A percentile compares a stretch with the other conserved stretches of the same genome.
These are phyloP conservation scores for Amaranthus cruentus DNA, from an alignment of 148 eudicot species.

Conservation along the genomic window DNA sequence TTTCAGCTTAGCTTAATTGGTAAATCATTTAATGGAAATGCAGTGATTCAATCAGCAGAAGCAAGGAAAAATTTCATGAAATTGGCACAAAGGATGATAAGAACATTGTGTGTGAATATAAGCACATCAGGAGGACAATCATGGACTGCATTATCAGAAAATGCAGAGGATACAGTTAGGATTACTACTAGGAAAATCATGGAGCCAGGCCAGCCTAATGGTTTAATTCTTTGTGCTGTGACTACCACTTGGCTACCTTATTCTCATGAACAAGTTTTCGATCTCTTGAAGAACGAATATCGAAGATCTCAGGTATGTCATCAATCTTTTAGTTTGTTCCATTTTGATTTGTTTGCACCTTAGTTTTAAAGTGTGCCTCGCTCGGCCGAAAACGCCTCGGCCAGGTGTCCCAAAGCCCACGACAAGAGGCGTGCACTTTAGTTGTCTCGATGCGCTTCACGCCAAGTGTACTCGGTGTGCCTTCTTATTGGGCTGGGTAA, in stretches of 20 bases:
- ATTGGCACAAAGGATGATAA: slow-evolving; percentile 67
- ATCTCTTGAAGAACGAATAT: slow-evolving; percentile 77
- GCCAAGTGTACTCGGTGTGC: too few relatives aligned
- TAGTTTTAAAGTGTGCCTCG: too few relatives aligned
- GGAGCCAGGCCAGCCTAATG: slow-evolving; percentile 82
- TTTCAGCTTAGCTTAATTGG: background rate
- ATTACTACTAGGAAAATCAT: slow-evolving; percentile 70
- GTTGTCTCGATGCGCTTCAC: too few relatives aligned
- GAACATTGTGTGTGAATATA: slow-evolving; percentile 55
- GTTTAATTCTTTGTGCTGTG: slow-evolving; percentile 70
- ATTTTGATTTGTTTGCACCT: too few relatives aligned
- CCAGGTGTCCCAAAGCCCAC: too few relatives aligned
- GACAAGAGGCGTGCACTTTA: too few relatives aligned
- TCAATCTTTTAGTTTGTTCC: background rate
- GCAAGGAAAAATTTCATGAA: slow-evolving; percentile 77
- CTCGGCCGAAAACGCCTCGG: too few relatives aligned
- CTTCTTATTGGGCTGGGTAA: too few relatives aligned
- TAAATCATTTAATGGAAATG: background rate
- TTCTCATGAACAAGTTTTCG: slow-evolving; percentile 67
- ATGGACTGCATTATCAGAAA: slow-evolving; percentile 88
- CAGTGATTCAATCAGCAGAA: slow-evolving; percentile 79
- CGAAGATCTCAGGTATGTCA: slow-evolving; percentile 63
- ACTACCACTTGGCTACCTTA: slow-evolving; percentile 85
- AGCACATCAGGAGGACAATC: slow-evolving; percentile 68
- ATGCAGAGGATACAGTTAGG: slow-evolving; percentile 68